Base-by-base conservation (phyloP, 2,329 filamentous ascomycete species). In the Harringtonia aguacate region DNA sequence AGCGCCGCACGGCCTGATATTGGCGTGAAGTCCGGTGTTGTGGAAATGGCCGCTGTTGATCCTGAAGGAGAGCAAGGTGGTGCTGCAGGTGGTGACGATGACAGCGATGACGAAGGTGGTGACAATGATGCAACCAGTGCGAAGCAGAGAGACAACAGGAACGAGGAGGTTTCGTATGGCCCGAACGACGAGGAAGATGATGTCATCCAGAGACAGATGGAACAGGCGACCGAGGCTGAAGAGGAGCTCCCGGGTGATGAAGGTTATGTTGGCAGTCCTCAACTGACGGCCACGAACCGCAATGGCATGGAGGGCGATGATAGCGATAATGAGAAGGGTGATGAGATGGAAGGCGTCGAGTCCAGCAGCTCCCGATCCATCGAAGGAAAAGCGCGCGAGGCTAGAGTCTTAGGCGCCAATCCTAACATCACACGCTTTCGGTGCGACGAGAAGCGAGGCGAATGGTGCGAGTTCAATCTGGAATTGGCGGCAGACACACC, bases 181-280 rank as follows among this genome's bases (percentile, higher is more conserved):
- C 86, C 82, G 29, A 94, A 94, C 38, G 92, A 97, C 57, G 89
- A 95, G 6, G 90, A 90, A 4, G 92, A 97, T 56, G 77, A 86
- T 52, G 80, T 75, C 30, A 79, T 94, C 44, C 80, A 83, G 54
- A 68, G 69, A 42, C 72, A 75, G 46, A 73, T 82, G 56, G 73
- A 77, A 45, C 69, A 68, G 28, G 78, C 81, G 41, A 72, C 69
- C 3, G 69, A 71, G 3, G 63, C 68, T 8, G 55, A 54, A 3
- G 73, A 77, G 40, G 78, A 82, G 65, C 70, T 18, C 62, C 58
- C 67, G 30, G 72, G 74, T 52, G 71, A 71, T 47, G 73, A 74
- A 54, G 70, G 64, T 5, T 67, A 76, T 42, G 68, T 67, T 20
- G 70, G 69, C 43, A 75, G 69, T 48, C 68, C 68, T 4, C 60